Conservation (phyloP, 2,329 filamentous ascomycete genomes). For the Ophiostoma populinum region DNA sequence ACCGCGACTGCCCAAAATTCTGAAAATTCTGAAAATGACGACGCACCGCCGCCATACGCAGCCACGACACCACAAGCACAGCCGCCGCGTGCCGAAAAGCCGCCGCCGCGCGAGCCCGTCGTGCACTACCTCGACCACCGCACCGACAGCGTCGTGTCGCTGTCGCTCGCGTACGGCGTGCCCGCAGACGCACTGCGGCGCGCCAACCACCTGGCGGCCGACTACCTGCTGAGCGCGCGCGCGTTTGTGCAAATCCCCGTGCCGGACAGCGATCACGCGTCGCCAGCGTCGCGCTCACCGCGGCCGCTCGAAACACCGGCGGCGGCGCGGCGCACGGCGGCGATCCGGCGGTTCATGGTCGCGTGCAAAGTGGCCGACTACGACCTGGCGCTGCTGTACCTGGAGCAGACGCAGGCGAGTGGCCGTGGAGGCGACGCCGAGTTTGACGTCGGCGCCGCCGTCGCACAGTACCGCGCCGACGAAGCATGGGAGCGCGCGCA, state of each 20-base stretch:
- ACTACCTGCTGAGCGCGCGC: slow-evolving; percentile 53
- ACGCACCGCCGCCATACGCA: slow-evolving; percentile 10
- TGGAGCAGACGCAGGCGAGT: slow-evolving; percentile 28
- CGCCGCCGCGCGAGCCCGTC: slow-evolving; percentile 34
- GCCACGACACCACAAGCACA: no score
- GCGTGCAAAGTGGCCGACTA: slow-evolving; percentile 61
- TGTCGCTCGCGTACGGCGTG: slow-evolving; percentile 56
- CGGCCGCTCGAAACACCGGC: slow-evolving; percentile 57
- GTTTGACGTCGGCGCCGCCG: no score
- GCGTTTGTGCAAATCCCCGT: slow-evolving; percentile 55
- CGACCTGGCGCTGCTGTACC: slow-evolving; percentile 57
- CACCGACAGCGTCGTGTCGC: slow-evolving; percentile 48
- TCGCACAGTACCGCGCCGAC: no score
- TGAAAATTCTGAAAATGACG: no score
- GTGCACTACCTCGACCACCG: slow-evolving; percentile 58
- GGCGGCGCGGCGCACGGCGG: slow-evolving; percentile 52
- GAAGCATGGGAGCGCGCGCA: no score
- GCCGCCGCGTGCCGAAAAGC: no score
- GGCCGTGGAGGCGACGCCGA: no score
- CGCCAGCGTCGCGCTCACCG: slow-evolving; percentile 34
- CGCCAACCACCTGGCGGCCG: slow-evolving; percentile 48
- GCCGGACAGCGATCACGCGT: neutral
- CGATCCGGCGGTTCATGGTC: slow-evolving; percentile 63
- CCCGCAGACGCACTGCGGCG: slow-evolving; percentile 43
- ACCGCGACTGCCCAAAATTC: no score